Evolutionary conservation across 2,329 filamentous ascomycete species (phyloP).

Genomic region (Myriosclerotinia scirpicola): DNA sequence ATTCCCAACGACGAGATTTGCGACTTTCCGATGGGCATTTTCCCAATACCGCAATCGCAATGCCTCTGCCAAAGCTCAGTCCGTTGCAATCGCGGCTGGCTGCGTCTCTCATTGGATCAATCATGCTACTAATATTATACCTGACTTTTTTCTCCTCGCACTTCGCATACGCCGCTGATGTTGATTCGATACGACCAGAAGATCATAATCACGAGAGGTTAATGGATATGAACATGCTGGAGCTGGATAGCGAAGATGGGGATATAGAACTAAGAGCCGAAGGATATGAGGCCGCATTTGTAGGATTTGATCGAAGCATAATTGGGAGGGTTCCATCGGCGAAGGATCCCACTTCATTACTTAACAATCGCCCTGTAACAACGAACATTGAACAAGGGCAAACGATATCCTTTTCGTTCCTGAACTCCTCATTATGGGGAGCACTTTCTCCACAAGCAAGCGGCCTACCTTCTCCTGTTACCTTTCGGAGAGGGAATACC

Average conservation of each 20-base stretch:
- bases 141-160: slow-evolving; percentile 58
- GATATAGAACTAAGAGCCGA: slow-evolving; percentile 40
- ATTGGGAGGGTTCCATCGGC: slow-evolving; percentile 59
- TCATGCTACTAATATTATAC: slow-evolving; percentile 60
- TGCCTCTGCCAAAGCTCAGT: slow-evolving; percentile 53
- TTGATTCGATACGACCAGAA: slow-evolving; percentile 45
- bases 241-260: slow-evolving; percentile 38
- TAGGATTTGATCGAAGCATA: slow-evolving; percentile 60
- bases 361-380: slow-evolving; percentile 64
- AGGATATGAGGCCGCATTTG: slow-evolving; percentile 61
- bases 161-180: slow-evolving; percentile 63
- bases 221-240: slow-evolving; percentile 41
- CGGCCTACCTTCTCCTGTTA: slow-evolving; percentile 42
- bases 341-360: slow-evolving; percentile 48
- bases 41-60: slow-evolving; percentile 25
- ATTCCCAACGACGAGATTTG: not conserved
- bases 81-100: slow-evolving; percentile 71
- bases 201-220: slow-evolving; percentile 51
- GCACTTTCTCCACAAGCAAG: slow-evolving; percentile 42
- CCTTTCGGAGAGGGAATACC: slow-evolving; percentile 27
- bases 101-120: slow-evolving; percentile 62
- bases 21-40: slow-evolving; percentile 22
- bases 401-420: slow-evolving; percentile 64
- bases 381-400: slow-evolving; percentile 63
- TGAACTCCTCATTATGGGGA: slow-evolving; percentile 54